Conservation (phyloP, 148 eudicot species). For the Tetragonia tetragonoides region DNA sequence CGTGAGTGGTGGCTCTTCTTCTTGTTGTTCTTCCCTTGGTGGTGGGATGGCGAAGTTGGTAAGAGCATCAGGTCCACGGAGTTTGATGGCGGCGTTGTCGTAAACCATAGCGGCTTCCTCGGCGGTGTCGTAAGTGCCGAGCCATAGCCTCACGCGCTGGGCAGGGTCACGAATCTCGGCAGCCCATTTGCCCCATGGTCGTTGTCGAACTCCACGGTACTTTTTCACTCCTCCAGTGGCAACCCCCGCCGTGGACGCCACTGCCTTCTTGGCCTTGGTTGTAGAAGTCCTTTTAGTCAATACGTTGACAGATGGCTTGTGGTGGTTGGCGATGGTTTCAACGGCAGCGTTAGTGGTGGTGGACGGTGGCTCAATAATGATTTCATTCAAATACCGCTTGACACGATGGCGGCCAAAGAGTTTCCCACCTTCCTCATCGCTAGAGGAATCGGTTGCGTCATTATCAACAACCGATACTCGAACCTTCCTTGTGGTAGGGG, state of each 20-base stretch:
- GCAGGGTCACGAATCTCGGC: conserved; percentile 95
- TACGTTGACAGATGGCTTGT: not conserved
- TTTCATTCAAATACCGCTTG: conserved; percentile 55
- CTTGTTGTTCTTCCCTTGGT: not conserved
- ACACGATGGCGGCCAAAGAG: conserved; percentile 56
- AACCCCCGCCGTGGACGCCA: not conserved
- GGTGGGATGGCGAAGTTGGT: conserved; percentile 67
- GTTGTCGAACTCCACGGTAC: conserved; percentile 76
- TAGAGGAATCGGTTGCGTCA: conserved; percentile 75
- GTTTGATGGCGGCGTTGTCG: conserved; percentile 81
- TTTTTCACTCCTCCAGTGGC: conserved; percentile 34
- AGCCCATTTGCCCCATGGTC: conserved; percentile 99
- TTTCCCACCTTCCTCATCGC: conserved; percentile 55
- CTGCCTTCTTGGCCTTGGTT: conserved; percentile 12
- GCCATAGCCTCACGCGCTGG: conserved; percentile 59
- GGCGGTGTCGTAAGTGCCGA: conserved; percentile 82
- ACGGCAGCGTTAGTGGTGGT: not conserved
- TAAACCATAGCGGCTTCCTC: conserved; percentile 94
- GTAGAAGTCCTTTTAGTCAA: too few relatives aligned
- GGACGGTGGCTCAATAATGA: conserved; percentile 34
- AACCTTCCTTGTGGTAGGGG: conserved; percentile 28
- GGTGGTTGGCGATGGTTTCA: not conserved
- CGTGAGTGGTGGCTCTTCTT: not conserved
- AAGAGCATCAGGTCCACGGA: conserved; percentile 83
- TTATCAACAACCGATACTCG: conserved; percentile 60